Base-by-base conservation (phyloP, 768 basidiomycete genomes). In the Paxillus ammoniavirescens region DNA sequence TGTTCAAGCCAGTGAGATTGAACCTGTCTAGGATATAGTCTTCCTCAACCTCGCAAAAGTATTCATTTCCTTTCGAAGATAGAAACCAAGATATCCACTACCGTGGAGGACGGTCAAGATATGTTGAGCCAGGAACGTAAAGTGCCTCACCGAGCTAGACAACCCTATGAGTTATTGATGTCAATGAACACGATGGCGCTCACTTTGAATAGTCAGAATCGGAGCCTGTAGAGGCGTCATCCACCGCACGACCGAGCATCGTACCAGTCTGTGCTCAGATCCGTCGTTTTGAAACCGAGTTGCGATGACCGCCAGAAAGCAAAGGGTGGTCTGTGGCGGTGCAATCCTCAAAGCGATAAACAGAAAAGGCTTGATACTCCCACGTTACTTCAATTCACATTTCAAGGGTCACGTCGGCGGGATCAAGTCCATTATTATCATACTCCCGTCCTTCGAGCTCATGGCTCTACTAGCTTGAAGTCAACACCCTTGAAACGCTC, bases 11-110 rank as follows among this genome's bases (percentile, higher is more conserved):
- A 2, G 97, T 99, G 52, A 99, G 78, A 73, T 99, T 98, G 82
- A 99, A 98, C 49, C 95, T 84, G 74, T 98, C 96, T 52, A 97
- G 80, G 64, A 99, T 98, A 70, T 98, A 98, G 72, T 98, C 96
- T 66, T 98, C 97, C 68, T 98, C 97, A 57, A 98, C 93, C 77
- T 98, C 95, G 71, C 96, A 97, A 65, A 98, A 98, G 76, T 99
- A 99, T 75, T 99, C 97, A 69, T 99, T 98, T 53, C 97, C 95
- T 69, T 97, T 97, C 17, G 93, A 94, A 18, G 92, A 91, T 5
- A 98, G 77, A 65, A 98, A 97, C 94, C 94, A 98, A 4, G 93
- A 93, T 61, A 96, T 95, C 94, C 94, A 98, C 92, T 95, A 61
- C 13, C 59, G 21, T 42, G 23, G 30, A 49, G 15, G 6, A 3